phyloP scores from a whole-genome alignment of 371 early-diverging fungal genomes.

The Paraphysoderma sedebokerense region DNA sequence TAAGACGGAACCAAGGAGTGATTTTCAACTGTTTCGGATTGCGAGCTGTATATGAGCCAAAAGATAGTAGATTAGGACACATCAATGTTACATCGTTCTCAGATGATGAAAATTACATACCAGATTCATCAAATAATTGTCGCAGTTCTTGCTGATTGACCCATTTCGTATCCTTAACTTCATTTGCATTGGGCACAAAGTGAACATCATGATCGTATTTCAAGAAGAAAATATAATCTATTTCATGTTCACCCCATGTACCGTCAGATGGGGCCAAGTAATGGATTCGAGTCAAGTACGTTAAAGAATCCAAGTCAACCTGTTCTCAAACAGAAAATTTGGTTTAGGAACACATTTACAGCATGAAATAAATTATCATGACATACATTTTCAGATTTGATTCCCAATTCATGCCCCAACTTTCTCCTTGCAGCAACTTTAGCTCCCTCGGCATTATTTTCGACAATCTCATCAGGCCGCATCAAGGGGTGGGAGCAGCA shows the following conservation, averaged over 20 bases:
- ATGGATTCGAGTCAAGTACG: conserved; percentile 83
- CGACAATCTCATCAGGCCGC: conserved; percentile 55
- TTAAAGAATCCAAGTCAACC: conserved; percentile 62
- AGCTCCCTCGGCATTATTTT: conserved; percentile 49
- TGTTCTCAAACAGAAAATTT: too few species aligned
- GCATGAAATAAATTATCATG: too few species aligned
- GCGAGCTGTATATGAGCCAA: conserved; percentile 15
- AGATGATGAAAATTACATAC: conserved; percentile 8
- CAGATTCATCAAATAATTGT: conserved; percentile 42
- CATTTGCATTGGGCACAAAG: conserved; percentile 52
- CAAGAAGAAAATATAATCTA: conserved; percentile 79
- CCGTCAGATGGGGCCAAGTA: conserved; percentile 86
- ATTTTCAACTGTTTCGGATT: conserved; percentile 24
- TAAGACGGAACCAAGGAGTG: conserved; percentile 93
- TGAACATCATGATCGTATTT: conserved; percentile 38
- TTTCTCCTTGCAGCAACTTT: conserved; percentile 73
- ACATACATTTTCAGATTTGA: too few species aligned
- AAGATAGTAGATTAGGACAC: too few species aligned
- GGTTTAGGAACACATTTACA: too few species aligned
- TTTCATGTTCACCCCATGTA: conserved; percentile 95
- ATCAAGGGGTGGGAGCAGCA: conserved; percentile 94
- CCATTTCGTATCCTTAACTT: conserved; percentile 53
- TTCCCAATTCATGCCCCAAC: conserved; percentile 89
- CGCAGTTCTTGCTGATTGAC: conserved; percentile 60
- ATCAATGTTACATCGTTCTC: not conserved